phyloP scores from a whole-genome alignment of 2,329 filamentous ascomycete genomes.

The Eutypa lata region DNA sequence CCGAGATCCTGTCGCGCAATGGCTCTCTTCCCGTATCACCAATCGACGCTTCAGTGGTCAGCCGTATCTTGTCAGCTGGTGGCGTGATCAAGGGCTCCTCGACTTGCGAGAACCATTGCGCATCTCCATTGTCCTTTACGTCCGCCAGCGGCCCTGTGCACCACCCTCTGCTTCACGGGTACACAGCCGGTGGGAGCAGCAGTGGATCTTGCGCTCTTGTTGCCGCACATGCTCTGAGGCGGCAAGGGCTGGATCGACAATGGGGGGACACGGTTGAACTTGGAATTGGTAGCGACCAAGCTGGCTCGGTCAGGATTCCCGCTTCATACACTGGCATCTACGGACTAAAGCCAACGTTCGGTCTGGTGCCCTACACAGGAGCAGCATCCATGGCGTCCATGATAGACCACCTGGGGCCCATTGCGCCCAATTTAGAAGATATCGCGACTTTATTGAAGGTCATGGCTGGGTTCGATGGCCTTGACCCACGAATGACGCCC shows the following conservation, averaged over 20 bases:
- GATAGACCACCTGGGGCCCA: constrained; percentile 43
- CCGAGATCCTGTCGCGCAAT: constrained; percentile 9
- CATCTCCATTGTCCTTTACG: constrained; percentile 14
- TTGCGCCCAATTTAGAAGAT: constrained; percentile 37
- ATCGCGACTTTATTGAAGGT: constrained; percentile 35
- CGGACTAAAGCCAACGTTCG: constrained; percentile 38
- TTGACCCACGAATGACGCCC: constrained; percentile 39
- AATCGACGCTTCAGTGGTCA: constrained; percentile 13
- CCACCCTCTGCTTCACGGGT: constrained; percentile 13
- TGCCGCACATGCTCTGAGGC: constrained; percentile 12
- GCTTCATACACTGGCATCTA: constrained; percentile 29
- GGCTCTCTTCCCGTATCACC: constrained; percentile 9
- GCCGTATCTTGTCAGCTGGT: constrained; percentile 11
- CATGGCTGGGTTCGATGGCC: constrained; percentile 42
- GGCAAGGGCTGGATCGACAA: background rate
- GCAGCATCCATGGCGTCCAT: constrained; percentile 36
- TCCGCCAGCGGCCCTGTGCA: constrained; percentile 15
- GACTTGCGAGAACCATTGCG: constrained; percentile 18
- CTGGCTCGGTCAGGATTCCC: constrained; percentile 29
- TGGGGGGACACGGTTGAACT: constrained; percentile 18
- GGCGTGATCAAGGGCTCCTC: constrained; percentile 12
- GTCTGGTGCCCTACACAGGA: constrained; percentile 43
- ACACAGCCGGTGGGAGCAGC: constrained; percentile 14
- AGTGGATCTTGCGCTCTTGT: constrained; percentile 30
- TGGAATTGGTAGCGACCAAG: constrained; percentile 29